Conservation (phyloP, 2,329 filamentous ascomycete species). For the Colletotrichum sansevieriae region DNA sequence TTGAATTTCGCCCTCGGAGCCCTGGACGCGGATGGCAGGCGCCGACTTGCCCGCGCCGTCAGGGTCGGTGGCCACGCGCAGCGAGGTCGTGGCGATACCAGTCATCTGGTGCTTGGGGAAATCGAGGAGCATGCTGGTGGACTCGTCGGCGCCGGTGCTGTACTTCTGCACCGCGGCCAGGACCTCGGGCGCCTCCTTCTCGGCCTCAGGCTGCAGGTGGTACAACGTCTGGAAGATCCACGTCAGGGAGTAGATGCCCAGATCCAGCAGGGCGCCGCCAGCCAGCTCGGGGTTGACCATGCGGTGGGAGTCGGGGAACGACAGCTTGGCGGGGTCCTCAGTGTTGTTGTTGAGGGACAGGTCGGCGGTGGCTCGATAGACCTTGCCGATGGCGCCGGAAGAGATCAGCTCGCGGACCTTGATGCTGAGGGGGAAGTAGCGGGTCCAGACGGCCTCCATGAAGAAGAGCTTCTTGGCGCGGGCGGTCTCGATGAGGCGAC, state of each 20-base stretch:
- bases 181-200: conserved; percentile 77
- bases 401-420: conserved; percentile 76
- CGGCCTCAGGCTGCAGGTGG: conserved; percentile 77
- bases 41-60: conserved; percentile 68
- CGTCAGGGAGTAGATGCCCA: conserved; percentile 89
- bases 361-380: conserved; percentile 71
- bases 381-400: conserved; percentile 68
- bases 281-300: conserved; percentile 88
- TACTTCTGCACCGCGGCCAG: conserved; percentile 79
- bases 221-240: conserved; percentile 94
- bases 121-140: conserved; percentile 80
- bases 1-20: conserved; percentile 84
- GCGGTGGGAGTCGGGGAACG: conserved; percentile 73
- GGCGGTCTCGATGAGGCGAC: conserved; percentile 79
- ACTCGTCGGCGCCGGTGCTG: conserved; percentile 79
- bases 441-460: conserved; percentile 92
- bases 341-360: conserved; percentile 71
- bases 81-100: conserved; percentile 77
- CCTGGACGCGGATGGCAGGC: conserved; percentile 83
- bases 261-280: conserved; percentile 84
- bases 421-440: conserved; percentile 87
- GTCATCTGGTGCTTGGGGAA: conserved; percentile 79
- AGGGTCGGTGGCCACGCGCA: conserved; percentile 73
- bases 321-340: conserved; percentile 70
- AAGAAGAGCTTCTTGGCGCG: conserved; percentile 79